Percentiles rank a stretch among this genome's conserved stretches.
These are phyloP conservation scores for Alternaria atra DNA, from an alignment of 2,329 filamentous ascomycete genomes.

Conservation along the genomic window DNA sequence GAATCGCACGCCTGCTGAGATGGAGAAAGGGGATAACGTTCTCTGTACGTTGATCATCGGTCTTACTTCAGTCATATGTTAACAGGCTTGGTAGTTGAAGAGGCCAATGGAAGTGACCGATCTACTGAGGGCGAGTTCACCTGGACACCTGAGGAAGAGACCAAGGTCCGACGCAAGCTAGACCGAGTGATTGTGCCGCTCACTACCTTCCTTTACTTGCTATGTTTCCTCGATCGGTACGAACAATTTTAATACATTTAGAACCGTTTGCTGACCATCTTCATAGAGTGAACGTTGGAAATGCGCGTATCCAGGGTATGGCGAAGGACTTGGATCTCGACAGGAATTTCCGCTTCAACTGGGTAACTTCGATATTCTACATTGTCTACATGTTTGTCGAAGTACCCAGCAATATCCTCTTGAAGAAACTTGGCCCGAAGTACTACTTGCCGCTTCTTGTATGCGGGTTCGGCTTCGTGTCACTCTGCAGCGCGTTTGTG, in stretches of 20 bases:
- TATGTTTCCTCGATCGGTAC: slow-evolving; percentile 60
- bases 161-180: slow-evolving; percentile 60
- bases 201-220: slow-evolving; percentile 63
- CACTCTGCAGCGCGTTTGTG: slow-evolving; percentile 64
- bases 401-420: slow-evolving; percentile 64
- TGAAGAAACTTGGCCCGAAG: slow-evolving; percentile 64
- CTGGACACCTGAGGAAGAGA: slow-evolving; percentile 64
- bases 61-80: slow-evolving; percentile 6
- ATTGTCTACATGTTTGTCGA: slow-evolving; percentile 66
- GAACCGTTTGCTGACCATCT: slow-evolving; percentile 15
- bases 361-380: slow-evolving; percentile 67
- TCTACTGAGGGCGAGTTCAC: slow-evolving; percentile 47
- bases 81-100: slow-evolving; percentile 28
- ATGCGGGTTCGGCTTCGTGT: slow-evolving; percentile 64
- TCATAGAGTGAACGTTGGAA: slow-evolving; percentile 58
- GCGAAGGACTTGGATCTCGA: slow-evolving; percentile 58
- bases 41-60: slow-evolving; percentile 27
- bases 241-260: background rate
- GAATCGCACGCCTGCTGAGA: slow-evolving; percentile 17
- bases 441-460: slow-evolving; percentile 65
- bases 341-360: slow-evolving; percentile 63
- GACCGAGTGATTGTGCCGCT: slow-evolving; percentile 63
- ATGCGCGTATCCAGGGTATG: slow-evolving; percentile 66
- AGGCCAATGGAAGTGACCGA: slow-evolving; percentile 39
- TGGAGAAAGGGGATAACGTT: slow-evolving; percentile 32